Evolutionary conservation across 2,329 filamentous ascomycete genomes (phyloP).

Genomic region (Aureobasidium sp.): DNA sequence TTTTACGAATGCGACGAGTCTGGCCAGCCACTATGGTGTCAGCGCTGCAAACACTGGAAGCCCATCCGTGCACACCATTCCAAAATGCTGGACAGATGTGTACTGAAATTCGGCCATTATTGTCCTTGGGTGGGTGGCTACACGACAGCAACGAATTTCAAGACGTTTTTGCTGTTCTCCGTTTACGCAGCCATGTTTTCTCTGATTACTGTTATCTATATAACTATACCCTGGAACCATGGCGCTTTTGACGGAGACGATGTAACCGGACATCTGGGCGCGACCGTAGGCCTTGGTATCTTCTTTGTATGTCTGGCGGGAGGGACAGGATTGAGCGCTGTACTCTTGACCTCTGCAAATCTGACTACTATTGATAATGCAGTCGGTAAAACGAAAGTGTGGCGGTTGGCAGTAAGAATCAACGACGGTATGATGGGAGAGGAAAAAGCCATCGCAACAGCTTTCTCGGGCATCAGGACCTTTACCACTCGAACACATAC

Average conservation of each 20-base stretch:
- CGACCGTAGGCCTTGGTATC: neutral
- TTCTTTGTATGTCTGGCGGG: neutral
- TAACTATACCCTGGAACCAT: neutral
- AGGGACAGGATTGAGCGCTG: neutral
- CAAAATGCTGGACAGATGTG: neutral
- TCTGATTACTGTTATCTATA: neutral
- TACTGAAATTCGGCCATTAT: neutral
- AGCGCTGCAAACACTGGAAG: neutral
- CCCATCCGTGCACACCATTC: neutral
- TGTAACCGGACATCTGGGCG: neutral
- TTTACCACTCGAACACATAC: neutral
- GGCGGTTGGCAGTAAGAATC: neutral
- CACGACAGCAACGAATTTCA: neutral
- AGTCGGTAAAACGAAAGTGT: neutral
- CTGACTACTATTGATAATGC: neutral
- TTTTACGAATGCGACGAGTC: neutral
- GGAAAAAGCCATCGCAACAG: neutral
- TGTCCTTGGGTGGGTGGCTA: neutral
- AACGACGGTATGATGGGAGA: neutral
- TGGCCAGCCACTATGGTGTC: neutral
- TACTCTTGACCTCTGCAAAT: neutral
- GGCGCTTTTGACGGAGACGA: neutral
- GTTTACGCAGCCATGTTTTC: neutral
- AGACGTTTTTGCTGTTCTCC: neutral
- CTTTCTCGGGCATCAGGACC: neutral